phyloP scores from a whole-genome alignment of 169 alveolate species.

The Neospora caninum region DNA sequence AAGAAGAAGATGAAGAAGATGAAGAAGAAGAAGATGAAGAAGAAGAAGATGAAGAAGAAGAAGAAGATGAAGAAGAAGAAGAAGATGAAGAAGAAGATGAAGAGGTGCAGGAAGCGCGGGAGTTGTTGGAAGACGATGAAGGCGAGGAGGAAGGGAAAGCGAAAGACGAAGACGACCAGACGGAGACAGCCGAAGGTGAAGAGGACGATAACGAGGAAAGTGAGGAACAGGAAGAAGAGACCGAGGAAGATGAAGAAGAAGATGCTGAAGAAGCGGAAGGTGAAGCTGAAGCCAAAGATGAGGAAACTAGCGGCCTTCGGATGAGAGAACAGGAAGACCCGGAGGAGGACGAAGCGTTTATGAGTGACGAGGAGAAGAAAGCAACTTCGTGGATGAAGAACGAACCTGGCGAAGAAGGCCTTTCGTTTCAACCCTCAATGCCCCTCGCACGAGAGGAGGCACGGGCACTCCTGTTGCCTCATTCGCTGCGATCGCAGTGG shows the following conservation, averaged over 20 bases:
- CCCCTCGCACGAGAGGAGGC: neutral
- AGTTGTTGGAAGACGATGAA: conserved; percentile 15
- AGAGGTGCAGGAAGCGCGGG: neutral
- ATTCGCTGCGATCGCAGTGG: conserved; percentile 27
- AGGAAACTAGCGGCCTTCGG: neutral
- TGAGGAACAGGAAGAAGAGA: neutral
- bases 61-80: neutral
- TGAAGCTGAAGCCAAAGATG: neutral
- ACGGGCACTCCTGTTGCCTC: neutral
- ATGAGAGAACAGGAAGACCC: neutral
- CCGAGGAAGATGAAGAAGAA: neutral
- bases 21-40: neutral
- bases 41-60: neutral
- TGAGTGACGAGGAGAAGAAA: neutral
- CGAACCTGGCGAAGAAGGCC: conserved; percentile 3
- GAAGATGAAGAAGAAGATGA: neutral
- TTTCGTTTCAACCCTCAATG: neutral
- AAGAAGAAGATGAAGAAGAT: neutral
- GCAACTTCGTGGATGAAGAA: neutral
- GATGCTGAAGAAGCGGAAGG: neutral
- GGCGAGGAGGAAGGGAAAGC: neutral
- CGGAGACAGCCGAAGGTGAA: neutral
- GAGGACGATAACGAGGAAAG: neutral
- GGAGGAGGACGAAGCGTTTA: neutral
- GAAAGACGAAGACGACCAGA: neutral